phyloP scores from a whole-genome alignment of 495 filamentous ascomycete genomes.

The Podospora australis region DNA sequence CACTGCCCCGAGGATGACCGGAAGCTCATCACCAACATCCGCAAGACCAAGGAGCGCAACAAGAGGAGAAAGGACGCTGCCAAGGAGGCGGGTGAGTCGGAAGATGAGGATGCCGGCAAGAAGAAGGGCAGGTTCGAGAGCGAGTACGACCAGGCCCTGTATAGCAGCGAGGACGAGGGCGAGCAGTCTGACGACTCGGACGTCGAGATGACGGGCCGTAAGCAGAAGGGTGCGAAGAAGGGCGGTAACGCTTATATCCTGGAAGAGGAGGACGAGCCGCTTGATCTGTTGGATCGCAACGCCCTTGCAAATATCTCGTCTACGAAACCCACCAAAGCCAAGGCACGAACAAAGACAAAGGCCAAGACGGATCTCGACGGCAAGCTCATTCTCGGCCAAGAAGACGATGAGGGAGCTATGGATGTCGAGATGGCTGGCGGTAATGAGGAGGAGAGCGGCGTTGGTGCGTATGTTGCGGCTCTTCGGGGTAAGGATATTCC shows the following conservation, averaged over 20 bases:
- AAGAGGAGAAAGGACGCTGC: conserved; percentile 79
- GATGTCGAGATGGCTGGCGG: conserved; percentile 49
- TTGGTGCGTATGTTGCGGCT: conserved; percentile 89
- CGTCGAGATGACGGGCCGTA: conserved; percentile 49
- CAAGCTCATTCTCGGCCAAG: conserved; percentile 73
- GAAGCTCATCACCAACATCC: conserved; percentile 87
- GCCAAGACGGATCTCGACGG: conserved; percentile 77
- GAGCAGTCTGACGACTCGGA: conserved; percentile 56
- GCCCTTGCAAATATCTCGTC: conserved; percentile 90
- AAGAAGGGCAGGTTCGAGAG: conserved; percentile 65
- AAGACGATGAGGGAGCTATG: conserved; percentile 51
- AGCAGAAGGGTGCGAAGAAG: conserved; percentile 44
- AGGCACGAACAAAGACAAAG: conserved; percentile 49
- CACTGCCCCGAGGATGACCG: conserved; percentile 76
- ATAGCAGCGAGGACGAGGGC: conserved; percentile 57
- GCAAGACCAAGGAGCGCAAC: conserved; percentile 79
- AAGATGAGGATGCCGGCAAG: conserved; percentile 41
- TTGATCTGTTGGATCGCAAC: conserved; percentile 83
- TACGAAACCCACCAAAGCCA: conserved; percentile 65
- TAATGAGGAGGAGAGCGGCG: conserved; percentile 50
- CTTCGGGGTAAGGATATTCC: conserved; percentile 78
- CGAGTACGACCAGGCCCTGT: conserved; percentile 92
- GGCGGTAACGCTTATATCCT: conserved; percentile 74
- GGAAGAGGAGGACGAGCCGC: conserved; percentile 86
- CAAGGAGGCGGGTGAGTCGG: conserved; percentile 38